A percentile compares a stretch with the other conserved stretches of the same genome.
Conservation (phyloP, 2,329 filamentous ascomycete genomes). For the Sporothrix protearum region DNA sequence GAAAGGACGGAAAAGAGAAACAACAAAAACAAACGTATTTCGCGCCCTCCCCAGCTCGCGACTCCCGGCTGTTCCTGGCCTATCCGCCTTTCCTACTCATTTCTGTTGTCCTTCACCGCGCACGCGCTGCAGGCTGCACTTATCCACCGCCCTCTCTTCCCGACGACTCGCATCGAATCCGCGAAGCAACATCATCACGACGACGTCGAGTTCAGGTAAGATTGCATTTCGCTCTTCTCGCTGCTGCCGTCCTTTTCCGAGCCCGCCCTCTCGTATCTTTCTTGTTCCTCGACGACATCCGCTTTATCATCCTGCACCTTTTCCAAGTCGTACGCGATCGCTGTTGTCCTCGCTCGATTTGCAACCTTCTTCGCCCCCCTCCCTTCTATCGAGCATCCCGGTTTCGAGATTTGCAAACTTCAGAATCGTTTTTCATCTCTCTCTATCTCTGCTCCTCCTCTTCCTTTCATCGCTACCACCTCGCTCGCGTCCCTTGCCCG, state of each 20-base stretch:
- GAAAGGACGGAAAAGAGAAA: slow-evolving; percentile 12
- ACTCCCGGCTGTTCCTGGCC: slow-evolving; percentile 4
- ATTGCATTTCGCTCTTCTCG: slow-evolving; percentile 1
- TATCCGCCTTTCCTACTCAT: background rate
- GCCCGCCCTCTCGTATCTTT: background rate
- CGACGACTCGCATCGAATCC: slow-evolving; percentile 16
- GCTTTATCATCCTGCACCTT: slow-evolving; percentile 6
- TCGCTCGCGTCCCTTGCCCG: background rate
- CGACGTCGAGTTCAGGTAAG: slow-evolving; percentile 16
- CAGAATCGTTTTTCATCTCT: background rate
- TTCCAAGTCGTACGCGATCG: background rate
- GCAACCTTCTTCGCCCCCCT: background rate
- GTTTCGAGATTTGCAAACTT: background rate
- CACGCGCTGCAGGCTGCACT: slow-evolving; percentile 14
- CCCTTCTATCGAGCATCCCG: background rate
- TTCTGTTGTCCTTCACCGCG: background rate
- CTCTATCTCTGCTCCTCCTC: background rate
- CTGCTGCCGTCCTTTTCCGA: background rate
- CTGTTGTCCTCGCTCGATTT: background rate
- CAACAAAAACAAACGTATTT: background rate
- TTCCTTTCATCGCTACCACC: background rate
- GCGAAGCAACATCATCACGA: slow-evolving; percentile 5
- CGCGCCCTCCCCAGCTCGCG: slow-evolving; percentile 4
- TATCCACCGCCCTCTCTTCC: background rate
- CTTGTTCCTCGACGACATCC: slow-evolving; percentile 8